Evolutionary conservation across 176 grass and related monocot genomes (phyloP), one percentile per base, ranked within the genome.

Genomic region (Aegilops umbellulata): DNA sequence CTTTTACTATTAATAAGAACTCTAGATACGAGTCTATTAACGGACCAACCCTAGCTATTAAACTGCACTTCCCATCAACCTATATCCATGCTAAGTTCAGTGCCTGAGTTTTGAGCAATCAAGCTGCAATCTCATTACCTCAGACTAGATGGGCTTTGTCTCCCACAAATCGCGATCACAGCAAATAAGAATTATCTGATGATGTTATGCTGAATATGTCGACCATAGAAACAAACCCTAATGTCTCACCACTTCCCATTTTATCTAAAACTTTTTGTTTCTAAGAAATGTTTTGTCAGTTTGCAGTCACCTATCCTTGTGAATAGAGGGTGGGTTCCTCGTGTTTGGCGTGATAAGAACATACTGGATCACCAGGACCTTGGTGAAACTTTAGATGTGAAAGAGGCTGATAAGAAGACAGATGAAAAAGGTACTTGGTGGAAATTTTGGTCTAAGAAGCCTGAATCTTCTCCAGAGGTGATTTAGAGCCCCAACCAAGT

Each of bases 251-350:
- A 16, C 20, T 87, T 87, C 23, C 66, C 34, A 65, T 27, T 75
- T 60, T 32, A 10, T 67, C 11, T 20, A 13, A 78, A 62, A 32
- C n/a, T 6, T 65, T 84, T 68, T 79, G 41, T 84, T 86, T 73
- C 82, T 96, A 86, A 90, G 65, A 82, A 90, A 91, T 77, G 23
- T 84, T 89, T 80, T 89, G 82, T 90, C 97, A 99, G 92, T 89
- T 81, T 91, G 92, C 94, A 95, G 92, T 76, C 83, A 77, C 90
- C 94, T 68, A 75, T 96, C 69, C 90, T 99, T 76, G 94, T 99
- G 75, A 99, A 99, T 63, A 94, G 97, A 94, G 97, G 97, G 57
- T 99, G 97, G 97, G 85, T 94, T 87, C 97, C 97, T 47, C 94
- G 90, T 65, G 88, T 42, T 24, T 96, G 94, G 94, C 90, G 87